phyloP scores from a whole-genome alignment of 2,329 filamentous ascomycete genomes.

The Claviceps lovelessii region DNA sequence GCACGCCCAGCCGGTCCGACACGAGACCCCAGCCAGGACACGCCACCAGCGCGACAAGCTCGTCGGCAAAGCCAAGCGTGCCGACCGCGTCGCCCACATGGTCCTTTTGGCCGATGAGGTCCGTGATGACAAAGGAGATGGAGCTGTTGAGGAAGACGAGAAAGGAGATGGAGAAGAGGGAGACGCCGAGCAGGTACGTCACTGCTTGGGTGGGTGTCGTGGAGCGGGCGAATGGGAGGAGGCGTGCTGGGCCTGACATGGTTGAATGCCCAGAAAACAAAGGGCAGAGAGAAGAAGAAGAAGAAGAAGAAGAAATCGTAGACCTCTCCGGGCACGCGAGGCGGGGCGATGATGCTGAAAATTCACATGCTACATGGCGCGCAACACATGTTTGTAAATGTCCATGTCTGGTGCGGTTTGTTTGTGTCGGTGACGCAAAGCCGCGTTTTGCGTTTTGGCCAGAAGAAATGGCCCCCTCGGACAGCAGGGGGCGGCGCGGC shows the following conservation, averaged over 20 bases:
- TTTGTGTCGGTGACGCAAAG: background rate
- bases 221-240: conserved; percentile 43
- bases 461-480: too few relatives aligned
- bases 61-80: conserved; percentile 72
- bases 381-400: background rate
- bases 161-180: conserved; percentile 77
- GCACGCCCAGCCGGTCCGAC: conserved; percentile 63
- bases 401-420: background rate
- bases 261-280: background rate
- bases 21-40: conserved; percentile 69
- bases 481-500: too few relatives aligned
- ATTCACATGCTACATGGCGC: conserved; percentile 6
- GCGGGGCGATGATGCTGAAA: conserved; percentile 1
- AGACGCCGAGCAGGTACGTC: conserved; percentile 69
- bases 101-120: conserved; percentile 60
- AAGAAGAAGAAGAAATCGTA: background rate
- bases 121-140: conserved; percentile 72
- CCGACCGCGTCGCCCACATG: conserved; percentile 69
- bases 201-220: conserved; percentile 49
- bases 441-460: background rate
- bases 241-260: conserved; percentile 26
- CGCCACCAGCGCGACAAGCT: conserved; percentile 65
- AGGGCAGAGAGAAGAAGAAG: background rate
- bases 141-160: conserved; percentile 80
- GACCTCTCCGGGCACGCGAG: conserved; percentile 4